Percentiles rank a stretch among this genome's conserved stretches.
Evolutionary conservation across 2,329 filamentous ascomycete genomes (phyloP).

Genomic region (Biscogniauxia mediterranea): DNA sequence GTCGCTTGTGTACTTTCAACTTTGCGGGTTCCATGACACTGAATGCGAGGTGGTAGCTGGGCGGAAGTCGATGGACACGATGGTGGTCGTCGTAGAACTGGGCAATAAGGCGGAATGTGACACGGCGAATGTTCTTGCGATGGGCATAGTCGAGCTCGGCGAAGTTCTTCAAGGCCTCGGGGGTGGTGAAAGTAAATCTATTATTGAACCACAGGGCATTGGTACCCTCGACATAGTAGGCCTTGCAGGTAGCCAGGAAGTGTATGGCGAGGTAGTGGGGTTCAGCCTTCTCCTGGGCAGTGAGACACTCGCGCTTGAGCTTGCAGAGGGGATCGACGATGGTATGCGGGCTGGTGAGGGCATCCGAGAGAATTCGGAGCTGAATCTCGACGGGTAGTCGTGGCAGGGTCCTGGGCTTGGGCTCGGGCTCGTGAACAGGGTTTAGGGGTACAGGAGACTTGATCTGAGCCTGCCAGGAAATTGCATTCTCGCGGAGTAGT

Average conservation of each 20-base stretch:
- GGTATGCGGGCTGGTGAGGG: constrained; percentile 46
- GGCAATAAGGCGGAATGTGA: constrained; percentile 54
- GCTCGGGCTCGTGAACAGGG: constrained; percentile 16
- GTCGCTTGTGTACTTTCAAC: constrained; percentile 42
- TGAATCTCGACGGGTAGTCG: constrained; percentile 53
- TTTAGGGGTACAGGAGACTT: constrained; percentile 26
- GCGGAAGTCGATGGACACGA: constrained; percentile 39
- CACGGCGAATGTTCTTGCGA: constrained; percentile 43
- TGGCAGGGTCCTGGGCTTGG: constrained; percentile 34
- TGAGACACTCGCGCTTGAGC: constrained; percentile 42
- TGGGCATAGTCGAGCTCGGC: constrained; percentile 42
- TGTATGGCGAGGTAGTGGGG: constrained; percentile 51
- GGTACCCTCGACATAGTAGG: constrained; percentile 48
- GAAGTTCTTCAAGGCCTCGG: constrained; percentile 48
- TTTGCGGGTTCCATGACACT: constrained; percentile 40
- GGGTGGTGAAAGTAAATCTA: constrained; percentile 54
- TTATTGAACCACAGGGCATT: constrained; percentile 52
- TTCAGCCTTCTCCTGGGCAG: constrained; percentile 41
- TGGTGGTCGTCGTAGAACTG: constrained; percentile 54
- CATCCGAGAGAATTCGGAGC: constrained; percentile 50
- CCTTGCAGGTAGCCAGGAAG: constrained; percentile 51
- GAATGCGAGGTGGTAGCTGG: constrained; percentile 40
- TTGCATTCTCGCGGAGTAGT: constrained; percentile 50
- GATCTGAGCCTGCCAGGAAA: constrained; percentile 46
- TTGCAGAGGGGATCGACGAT: constrained; percentile 55